These are phyloP conservation scores for Dothistroma pini DNA, from an alignment of 2,329 filamentous ascomycete genomes.

Conservation along the genomic window DNA sequence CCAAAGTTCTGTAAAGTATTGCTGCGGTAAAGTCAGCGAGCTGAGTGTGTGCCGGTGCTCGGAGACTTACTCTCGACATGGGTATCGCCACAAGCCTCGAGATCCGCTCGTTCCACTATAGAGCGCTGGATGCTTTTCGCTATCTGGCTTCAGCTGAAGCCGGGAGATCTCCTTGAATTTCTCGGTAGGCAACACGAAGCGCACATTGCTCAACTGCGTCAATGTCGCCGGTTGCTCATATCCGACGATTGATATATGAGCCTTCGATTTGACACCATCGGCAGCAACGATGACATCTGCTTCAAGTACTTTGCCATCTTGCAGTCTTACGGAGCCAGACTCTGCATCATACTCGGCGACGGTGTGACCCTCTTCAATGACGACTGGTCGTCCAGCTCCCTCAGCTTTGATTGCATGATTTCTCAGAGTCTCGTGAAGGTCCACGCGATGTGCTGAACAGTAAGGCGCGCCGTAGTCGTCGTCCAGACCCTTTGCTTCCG, in stretches of 20 bases:
- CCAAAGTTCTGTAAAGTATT: conserved; percentile 12
- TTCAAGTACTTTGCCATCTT: background rate
- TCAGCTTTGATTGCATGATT: background rate
- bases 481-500: background rate
- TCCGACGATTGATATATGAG: conserved; percentile 1
- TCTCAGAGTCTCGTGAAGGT: conserved; percentile 1
- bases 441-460: conserved; percentile 4
- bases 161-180: background rate
- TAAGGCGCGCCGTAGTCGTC: conserved; percentile 10
- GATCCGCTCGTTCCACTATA: background rate
- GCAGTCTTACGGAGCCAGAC: background rate
- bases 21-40: background rate
- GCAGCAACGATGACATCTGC: conserved; percentile 5
- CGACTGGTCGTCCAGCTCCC: background rate
- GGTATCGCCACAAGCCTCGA: conserved; percentile 3
- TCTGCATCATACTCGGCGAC: background rate
- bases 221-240: conserved; percentile 6
- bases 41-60: background rate
- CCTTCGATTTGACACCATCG: conserved; percentile 5
- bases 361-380: background rate
- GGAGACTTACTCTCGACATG: conserved; percentile 6
- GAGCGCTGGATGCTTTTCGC: background rate
- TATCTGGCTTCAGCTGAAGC: background rate
- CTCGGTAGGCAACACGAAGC: conserved; percentile 7
- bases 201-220: conserved; percentile 6